Conservation (phyloP, 2,329 filamentous ascomycete species). For the Colletotrichum liaoningense region DNA sequence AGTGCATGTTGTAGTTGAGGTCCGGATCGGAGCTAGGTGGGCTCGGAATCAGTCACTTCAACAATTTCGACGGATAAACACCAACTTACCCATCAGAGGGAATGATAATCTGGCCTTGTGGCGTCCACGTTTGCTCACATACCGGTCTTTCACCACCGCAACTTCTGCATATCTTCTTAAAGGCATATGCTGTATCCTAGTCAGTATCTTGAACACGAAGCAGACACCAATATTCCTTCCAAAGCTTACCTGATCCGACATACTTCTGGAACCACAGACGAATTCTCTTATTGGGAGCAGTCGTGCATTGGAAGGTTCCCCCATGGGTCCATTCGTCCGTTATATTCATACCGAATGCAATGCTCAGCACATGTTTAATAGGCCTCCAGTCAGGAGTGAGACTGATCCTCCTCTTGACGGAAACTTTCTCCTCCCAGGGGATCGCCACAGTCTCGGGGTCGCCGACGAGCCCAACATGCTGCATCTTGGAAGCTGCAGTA, state of each 20-base stretch:
- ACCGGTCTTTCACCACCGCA: neutral
- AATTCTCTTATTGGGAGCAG: neutral
- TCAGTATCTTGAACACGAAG: neutral
- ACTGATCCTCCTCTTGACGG: neutral
- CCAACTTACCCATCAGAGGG: neutral
- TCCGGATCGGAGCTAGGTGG: neutral
- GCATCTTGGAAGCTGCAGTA: neutral
- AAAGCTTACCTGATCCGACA: neutral
- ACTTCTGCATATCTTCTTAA: neutral
- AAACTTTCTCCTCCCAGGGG: neutral
- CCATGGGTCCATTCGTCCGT: neutral
- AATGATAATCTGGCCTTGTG: neutral
- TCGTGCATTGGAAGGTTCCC: neutral
- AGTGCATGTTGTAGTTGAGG: neutral
- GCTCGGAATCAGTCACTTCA: neutral
- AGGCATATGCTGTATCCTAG: neutral
- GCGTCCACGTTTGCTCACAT: neutral
- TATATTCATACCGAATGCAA: neutral
- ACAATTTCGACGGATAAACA: neutral
- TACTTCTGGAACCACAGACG: neutral
- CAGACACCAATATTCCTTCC: neutral
- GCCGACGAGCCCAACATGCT: neutral
- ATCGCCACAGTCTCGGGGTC: neutral
- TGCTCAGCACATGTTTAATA: neutral
- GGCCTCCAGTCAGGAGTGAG: neutral